Conservation (phyloP, 2,329 filamentous ascomycete species). For the Alternaria novae-zelandiae region DNA sequence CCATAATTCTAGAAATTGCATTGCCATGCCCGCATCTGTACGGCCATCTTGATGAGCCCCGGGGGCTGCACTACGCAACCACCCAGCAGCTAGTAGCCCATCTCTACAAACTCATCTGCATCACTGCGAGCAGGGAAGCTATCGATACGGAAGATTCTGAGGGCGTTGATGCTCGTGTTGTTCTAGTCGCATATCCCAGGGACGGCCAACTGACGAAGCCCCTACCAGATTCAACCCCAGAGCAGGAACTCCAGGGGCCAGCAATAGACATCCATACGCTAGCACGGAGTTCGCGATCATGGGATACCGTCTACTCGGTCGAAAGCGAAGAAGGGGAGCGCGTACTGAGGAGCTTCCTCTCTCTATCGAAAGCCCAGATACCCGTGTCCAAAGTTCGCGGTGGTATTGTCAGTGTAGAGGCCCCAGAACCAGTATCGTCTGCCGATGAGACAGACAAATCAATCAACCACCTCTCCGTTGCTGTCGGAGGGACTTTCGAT, state of each 20-base stretch:
- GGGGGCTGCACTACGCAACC: conserved; percentile 67
- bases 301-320: conserved; percentile 70
- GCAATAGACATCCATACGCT: conserved; percentile 58
- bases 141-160: conserved; percentile 70
- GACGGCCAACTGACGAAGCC: conserved; percentile 33
- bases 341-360: conserved; percentile 58
- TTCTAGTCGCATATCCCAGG: conserved; percentile 71
- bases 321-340: conserved; percentile 69
- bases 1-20: conserved; percentile 63
- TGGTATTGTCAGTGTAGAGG: conserved; percentile 40
- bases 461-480: conserved; percentile 67
- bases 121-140: conserved; percentile 70
- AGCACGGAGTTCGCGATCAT: conserved; percentile 60
- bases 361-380: conserved; percentile 30
- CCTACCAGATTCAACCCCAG: conserved; percentile 30
- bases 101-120: conserved; percentile 78
- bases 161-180: conserved; percentile 76
- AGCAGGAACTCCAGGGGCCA: conserved; percentile 53
- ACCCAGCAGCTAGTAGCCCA: conserved; percentile 77
- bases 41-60: conserved; percentile 57
- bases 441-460: conserved; percentile 3
- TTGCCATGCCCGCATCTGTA: conserved; percentile 68
- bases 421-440: conserved; percentile 1
- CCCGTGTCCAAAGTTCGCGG: conserved; percentile 46
- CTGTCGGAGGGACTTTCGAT: conserved; percentile 93